A percentile compares a stretch with the other conserved stretches of the same genome.
phyloP scores from a whole-genome alignment of 371 early-diverging fungal species.

The Parasitella parasitica region DNA sequence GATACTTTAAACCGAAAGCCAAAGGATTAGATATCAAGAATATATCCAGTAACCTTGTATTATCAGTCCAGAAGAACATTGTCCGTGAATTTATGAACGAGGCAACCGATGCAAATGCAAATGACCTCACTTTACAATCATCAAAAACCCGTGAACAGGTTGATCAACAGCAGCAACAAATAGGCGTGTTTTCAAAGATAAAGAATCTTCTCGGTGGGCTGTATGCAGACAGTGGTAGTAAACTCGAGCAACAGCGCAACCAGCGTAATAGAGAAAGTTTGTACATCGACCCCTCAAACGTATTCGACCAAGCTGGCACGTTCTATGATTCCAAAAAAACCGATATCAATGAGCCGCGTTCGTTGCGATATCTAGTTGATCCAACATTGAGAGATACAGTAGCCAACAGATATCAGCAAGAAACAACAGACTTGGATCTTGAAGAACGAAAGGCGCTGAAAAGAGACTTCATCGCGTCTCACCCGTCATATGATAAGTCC shows the following conservation, averaged over 20 bases:
- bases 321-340: conserved; percentile 26
- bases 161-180: neutral
- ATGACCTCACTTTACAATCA: neutral
- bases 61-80: conserved; percentile 49
- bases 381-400: conserved; percentile 28
- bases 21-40: conserved; percentile 46
- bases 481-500: conserved; percentile 66
- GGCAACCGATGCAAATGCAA: neutral
- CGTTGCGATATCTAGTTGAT: conserved; percentile 29
- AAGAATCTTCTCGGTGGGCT: conserved; percentile 6
- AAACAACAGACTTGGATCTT: conserved; percentile 32
- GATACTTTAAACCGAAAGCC: conserved; percentile 54
- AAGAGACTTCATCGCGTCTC: conserved; percentile 58
- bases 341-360: conserved; percentile 21
- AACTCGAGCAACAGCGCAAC: neutral
- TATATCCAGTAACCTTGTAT: conserved; percentile 39
- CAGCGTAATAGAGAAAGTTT: conserved; percentile 4
- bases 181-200: conserved; percentile 1
- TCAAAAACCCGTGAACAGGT: neutral
- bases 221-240: neutral
- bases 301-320: conserved; percentile 26
- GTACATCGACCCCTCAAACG: conserved; percentile 11
- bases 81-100: conserved; percentile 55
- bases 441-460: conserved; percentile 49
- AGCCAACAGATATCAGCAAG: conserved; percentile 27